A percentile compares a stretch with the other conserved stretches of the same genome.
Evolutionary conservation across 2,329 filamentous ascomycete species (phyloP).

Genomic region (Aspergillus pseudonomiae): DNA sequence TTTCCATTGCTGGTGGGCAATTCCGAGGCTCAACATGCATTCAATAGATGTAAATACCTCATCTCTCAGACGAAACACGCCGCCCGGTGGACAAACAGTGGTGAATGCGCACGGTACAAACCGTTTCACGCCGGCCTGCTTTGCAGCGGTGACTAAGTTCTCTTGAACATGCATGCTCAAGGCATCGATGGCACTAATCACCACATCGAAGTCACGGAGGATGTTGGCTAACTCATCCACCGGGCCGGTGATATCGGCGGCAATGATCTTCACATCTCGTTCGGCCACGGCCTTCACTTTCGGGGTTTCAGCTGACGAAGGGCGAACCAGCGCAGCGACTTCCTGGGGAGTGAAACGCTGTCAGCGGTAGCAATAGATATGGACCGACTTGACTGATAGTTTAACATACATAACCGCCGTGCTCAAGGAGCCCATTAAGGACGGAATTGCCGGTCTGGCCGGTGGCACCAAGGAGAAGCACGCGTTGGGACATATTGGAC

Average conservation of each 20-base stretch:
- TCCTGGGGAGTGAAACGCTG: conserved; percentile 33
- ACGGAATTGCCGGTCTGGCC: conserved; percentile 33
- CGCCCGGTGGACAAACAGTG: conserved; percentile 40
- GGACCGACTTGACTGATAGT: background rate
- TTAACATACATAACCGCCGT: conserved; percentile 23
- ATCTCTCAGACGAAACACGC: conserved; percentile 37
- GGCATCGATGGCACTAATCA: conserved; percentile 43
- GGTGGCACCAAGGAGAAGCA: conserved; percentile 32
- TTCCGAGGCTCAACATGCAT: background rate
- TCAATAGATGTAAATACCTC: conserved; percentile 17
- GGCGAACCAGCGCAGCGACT: conserved; percentile 47
- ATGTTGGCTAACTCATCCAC: conserved; percentile 1
- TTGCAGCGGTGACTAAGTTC: conserved; percentile 46
- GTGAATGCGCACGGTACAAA: conserved; percentile 52
- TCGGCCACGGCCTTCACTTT: conserved; percentile 37
- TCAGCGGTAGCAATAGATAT: background rate
- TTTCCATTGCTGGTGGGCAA: background rate
- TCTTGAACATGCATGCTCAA: conserved; percentile 37
- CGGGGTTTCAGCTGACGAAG: conserved; percentile 46
- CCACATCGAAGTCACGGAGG: conserved; percentile 37
- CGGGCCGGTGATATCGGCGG: background rate
- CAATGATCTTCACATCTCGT: conserved; percentile 42
- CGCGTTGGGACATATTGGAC: background rate
- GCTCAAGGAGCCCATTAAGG: conserved; percentile 26
- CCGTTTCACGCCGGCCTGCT: conserved; percentile 49